phyloP scores from a whole-genome alignment of 306 rosid genomes.

The Astragalus glycyphyllos region DNA sequence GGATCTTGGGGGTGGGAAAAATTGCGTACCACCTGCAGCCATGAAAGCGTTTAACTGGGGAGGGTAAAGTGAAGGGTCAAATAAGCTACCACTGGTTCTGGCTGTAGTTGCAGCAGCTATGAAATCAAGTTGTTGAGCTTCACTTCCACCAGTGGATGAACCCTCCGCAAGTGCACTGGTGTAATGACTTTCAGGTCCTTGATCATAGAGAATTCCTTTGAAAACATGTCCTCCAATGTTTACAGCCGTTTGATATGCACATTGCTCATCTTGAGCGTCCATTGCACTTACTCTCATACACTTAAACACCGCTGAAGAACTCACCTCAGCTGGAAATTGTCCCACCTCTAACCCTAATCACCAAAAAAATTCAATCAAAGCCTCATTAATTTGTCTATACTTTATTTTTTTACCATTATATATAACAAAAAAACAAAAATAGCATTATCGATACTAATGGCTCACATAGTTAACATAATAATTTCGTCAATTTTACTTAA shows the following conservation, averaged over 20 bases:
- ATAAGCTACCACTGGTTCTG: slow-evolving; percentile 34
- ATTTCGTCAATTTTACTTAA: slow-evolving; percentile 67
- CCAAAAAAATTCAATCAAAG: neutral
- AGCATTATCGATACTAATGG: neutral
- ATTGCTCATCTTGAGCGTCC: slow-evolving; percentile 78
- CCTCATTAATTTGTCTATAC: neutral
- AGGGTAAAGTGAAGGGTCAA: slow-evolving; percentile 79
- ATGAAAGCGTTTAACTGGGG: slow-evolving; percentile 85
- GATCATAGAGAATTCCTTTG: slow-evolving; percentile 95
- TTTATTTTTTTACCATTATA: neutral
- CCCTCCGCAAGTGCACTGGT: slow-evolving; percentile 48
- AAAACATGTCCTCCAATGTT: slow-evolving; percentile 94
- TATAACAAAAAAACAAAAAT: neutral
- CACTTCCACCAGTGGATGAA: slow-evolving; percentile 56
- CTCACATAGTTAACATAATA: slow-evolving; percentile 31
- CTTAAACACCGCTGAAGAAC: slow-evolving; percentile 77
- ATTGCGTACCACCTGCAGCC: slow-evolving; percentile 83
- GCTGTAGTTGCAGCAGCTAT: slow-evolving; percentile 42
- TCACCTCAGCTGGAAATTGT: slow-evolving; percentile 81
- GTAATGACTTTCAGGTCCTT: slow-evolving; percentile 65
- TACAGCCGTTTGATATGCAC: slow-evolving; percentile 90
- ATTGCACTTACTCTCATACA: slow-evolving; percentile 86
- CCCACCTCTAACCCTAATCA: slow-evolving; percentile 89
- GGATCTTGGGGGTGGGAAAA: slow-evolving; percentile 89
- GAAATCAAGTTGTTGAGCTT: slow-evolving; percentile 48